Evolutionary conservation across 139 green algal species (phyloP), one percentile per base, ranked within the genome.

Genomic region (Closterium sp.): DNA sequence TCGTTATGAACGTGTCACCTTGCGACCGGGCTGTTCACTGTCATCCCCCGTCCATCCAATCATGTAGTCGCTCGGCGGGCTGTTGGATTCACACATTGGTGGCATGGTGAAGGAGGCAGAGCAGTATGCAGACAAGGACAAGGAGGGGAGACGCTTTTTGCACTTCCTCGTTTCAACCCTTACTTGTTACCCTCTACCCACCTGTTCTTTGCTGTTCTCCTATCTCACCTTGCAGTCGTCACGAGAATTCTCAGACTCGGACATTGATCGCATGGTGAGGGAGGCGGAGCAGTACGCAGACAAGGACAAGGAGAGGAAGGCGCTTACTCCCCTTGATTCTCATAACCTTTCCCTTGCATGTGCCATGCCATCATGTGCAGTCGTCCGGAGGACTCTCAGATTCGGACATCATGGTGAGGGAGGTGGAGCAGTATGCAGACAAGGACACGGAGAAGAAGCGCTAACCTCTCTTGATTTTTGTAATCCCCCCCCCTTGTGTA

Each of bases 221-320:
- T 9, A 17, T 50, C 7, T 13, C 0, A 50, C 38, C 3, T 27
- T 86, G 70, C 93, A 94, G 87, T 96, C 91, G 21, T 95, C 92
- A 50, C 97, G 97, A 84, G 98, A 97, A 22, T 95, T 99, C 50
- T 96, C 90, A 30, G 97, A 99, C 85, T 95, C 97, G 9, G 95
- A 99, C 93, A 99, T 99, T 95, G 92, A 99, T 94, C 92, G 97
- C 90, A 99, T 99, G 98, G 97, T 99, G 70, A 94, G 94, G 29
- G 97, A 99, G 50, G 97, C 97, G 9, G 98, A 99, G 92, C 30
- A 92, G 70, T 97, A 97, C 88, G 96, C 97, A 9, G 96, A 96
- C 24, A 96, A 96, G 90, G 97, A 99, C 96, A 98, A 98, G 96
- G 93, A 97, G 95, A 95, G 97, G 88, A 99, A 99, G 96, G 97